Conservation (phyloP, 495 filamentous ascomycete species). For the Aspergillus kassunensis region DNA sequence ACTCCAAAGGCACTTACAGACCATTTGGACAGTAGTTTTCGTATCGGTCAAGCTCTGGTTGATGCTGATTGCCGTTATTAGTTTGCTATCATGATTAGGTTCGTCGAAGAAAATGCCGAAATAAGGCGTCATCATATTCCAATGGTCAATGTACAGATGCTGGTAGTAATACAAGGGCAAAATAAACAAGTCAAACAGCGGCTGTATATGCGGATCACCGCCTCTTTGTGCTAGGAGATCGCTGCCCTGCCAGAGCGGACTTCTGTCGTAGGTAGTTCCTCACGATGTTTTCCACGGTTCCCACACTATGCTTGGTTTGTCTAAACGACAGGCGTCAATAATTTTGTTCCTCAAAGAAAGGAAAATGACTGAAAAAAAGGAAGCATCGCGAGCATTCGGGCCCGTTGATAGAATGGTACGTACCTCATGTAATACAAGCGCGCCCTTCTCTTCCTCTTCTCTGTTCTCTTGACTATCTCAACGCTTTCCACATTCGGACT, state of each 20-base stretch:
- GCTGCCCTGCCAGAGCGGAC: constrained; percentile 40
- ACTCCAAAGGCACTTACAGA: too few relatives aligned
- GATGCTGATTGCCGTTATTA: background rate
- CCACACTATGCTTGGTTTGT: constrained; percentile 62
- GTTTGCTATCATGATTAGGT: background rate
- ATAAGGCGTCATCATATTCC: constrained; percentile 9
- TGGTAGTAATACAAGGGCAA: constrained; percentile 33
- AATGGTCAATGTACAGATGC: constrained; percentile 27
- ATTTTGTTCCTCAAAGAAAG: too few relatives aligned
- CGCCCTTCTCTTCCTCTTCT: constrained; percentile 82
- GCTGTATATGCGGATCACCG: constrained; percentile 18
- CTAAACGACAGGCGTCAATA: constrained; percentile 26
- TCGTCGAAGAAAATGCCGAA: constrained; percentile 3
- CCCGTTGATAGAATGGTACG: constrained; percentile 28
- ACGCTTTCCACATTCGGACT: constrained; percentile 82
- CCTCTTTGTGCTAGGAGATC: constrained; percentile 13
- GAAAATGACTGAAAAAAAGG: too few relatives aligned
- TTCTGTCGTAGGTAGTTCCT: constrained; percentile 61
- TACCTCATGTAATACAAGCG: constrained; percentile 87
- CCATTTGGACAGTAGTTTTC: too few relatives aligned
- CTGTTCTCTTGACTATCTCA: constrained; percentile 83
- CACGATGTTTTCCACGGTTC: constrained; percentile 69
- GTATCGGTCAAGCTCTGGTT: background rate
- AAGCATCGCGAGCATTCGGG: background rate
- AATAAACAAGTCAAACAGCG: constrained; percentile 28